These are phyloP conservation scores for Boletus patriciae DNA, from an alignment of 768 basidiomycete species.

Conservation along the genomic window DNA sequence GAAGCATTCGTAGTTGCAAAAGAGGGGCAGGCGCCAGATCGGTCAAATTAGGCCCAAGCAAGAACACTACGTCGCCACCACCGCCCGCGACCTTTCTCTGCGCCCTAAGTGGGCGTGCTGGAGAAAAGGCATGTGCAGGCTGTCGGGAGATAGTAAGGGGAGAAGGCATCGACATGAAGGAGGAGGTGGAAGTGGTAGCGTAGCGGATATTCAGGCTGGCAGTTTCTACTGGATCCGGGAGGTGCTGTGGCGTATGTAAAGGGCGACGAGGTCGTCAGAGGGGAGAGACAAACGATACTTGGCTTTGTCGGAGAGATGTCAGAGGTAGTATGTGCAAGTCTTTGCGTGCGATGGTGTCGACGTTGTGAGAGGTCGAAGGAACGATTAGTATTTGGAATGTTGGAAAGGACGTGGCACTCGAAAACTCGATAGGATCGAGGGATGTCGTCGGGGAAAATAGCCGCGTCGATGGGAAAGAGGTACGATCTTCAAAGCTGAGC, in stretches of 20 bases:
- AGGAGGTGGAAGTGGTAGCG: background rate
- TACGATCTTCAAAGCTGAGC: background rate
- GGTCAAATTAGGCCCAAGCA: background rate
- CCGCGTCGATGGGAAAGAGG: background rate
- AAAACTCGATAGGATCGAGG: background rate
- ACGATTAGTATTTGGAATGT: background rate
- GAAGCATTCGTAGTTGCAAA: background rate
- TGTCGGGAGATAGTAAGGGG: background rate
- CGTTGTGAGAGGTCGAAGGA: background rate
- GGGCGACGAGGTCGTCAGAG: background rate
- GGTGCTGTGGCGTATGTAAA: background rate
- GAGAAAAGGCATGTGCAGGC: conserved; percentile 14
- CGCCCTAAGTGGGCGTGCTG: conserved; percentile 18
- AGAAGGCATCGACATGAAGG: background rate
- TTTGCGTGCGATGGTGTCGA: conserved; percentile 3
- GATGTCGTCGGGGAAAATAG: background rate
- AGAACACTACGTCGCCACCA: background rate
- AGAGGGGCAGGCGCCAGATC: background rate
- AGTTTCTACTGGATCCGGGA: background rate
- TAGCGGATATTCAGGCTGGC: background rate
- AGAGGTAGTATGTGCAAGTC: conserved; percentile 1
- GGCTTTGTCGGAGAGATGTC: background rate
- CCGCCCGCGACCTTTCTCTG: conserved; percentile 11
- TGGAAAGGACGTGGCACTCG: background rate
- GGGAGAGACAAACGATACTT: background rate